Conservation (phyloP, 352 stramenopile species). For the Salisapilia sapeloensis region DNA sequence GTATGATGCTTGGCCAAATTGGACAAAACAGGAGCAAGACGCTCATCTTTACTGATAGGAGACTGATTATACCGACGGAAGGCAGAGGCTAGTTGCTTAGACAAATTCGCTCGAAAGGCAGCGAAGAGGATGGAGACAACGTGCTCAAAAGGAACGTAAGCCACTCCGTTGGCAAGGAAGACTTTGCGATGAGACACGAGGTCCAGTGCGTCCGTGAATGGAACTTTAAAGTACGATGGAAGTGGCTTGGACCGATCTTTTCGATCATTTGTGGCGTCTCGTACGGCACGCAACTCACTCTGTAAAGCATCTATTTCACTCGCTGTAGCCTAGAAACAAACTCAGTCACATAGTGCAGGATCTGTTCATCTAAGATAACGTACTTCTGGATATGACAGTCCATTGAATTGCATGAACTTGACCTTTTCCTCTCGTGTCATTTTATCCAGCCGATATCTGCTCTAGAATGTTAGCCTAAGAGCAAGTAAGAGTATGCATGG, state of each 20-base stretch:
- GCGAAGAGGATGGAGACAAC: constrained; percentile 91
- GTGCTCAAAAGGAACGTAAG: constrained; percentile 90
- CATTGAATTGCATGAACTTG: constrained; percentile 77
- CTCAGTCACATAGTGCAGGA: neutral
- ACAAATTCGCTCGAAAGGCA: constrained; percentile 86
- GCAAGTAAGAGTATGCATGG: constrained; percentile 3
- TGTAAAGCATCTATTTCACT: constrained; percentile 49
- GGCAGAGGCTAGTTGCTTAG: constrained; percentile 80
- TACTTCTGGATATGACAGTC: constrained; percentile 59
- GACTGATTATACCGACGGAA: constrained; percentile 81
- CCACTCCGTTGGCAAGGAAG: constrained; percentile 87
- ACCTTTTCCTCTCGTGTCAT: constrained; percentile 77
- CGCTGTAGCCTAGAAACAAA: constrained; percentile 15
- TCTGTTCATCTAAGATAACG: neutral
- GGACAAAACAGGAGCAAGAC: constrained; percentile 85
- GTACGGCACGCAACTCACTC: constrained; percentile 52
- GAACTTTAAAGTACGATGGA: constrained; percentile 89
- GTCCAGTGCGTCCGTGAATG: constrained; percentile 93
- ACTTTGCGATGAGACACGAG: constrained; percentile 83
- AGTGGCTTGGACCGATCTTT: constrained; percentile 32
- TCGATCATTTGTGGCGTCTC: constrained; percentile 25
- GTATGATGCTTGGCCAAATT: constrained; percentile 96
- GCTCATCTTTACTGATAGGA: constrained; percentile 83
- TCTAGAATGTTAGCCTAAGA: constrained; percentile 12
- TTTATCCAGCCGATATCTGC: constrained; percentile 75